Base-by-base conservation (phyloP, 1,284 basidiomycete species). In the Apiotrichum mycotoxinovorans region DNA sequence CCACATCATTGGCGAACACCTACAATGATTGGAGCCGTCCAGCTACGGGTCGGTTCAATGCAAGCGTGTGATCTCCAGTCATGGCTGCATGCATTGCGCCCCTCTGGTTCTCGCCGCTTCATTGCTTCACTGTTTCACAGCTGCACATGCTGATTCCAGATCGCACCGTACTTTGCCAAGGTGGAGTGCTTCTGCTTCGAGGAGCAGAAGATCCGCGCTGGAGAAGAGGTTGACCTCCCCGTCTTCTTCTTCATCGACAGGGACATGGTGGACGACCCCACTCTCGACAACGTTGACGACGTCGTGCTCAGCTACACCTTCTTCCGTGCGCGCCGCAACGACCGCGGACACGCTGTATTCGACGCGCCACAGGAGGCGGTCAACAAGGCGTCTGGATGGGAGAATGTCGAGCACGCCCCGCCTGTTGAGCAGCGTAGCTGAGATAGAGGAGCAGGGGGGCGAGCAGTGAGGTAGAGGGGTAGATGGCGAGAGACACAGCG, bases 111-210 rank as follows among this genome's bases (percentile, higher is more conserved):
- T n/a, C n/a, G n/a, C n/a, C n/a, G n/a, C n/a, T n/a, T n/a, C n/a
- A n/a, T n/a, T n/a, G n/a, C n/a, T n/a, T n/a, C n/a, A n/a, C n/a
- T n/a, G n/a, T n/a, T n/a, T n/a, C n/a, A n/a, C n/a, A n/a, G n/a
- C n/a, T n/a, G n/a, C n/a, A n/a, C n/a, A n/a, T n/a, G 48, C 58
- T 57, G 17, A 54, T 23, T 23, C 47, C 71, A 97, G 91, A 85
- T 98, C 66, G 96, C 96, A 8, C 93, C 95, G 0, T 98, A 98
- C 77, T 99, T 99, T 73, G 91, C 94, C 56, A 99, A 99, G 80
- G 93, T 98, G 10, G 96, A 99, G 77, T 99, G 96, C 68, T 99
- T 99, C 81, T 99, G 96, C 78, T 98, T 98, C 67, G 96, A 99
- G 76, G 96, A 98, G 75, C 96, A 99, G 77, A 90, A 88, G 68